Base-by-base conservation (phyloP, 345 rosid genomes). In the Microcos paniculata region DNA sequence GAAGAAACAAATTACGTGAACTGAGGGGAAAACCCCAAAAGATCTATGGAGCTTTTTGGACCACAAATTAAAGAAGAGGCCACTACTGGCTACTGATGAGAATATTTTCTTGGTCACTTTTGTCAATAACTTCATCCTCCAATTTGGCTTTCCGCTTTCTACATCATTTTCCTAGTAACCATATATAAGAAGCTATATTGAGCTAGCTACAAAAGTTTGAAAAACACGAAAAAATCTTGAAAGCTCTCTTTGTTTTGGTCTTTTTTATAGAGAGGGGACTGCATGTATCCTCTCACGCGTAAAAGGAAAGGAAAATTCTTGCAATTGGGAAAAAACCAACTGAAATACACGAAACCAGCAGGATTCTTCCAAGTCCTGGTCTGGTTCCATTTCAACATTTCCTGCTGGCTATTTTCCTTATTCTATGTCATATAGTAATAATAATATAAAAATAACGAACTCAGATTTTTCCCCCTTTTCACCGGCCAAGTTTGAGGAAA, bases 351-450 rank as follows among this genome's bases (percentile, higher is more conserved):
- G 10, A 31, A 31, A 61, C 40, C 43, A 35, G 40, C 40, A 35
- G 3, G 19, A 40, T 40, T 42, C 31, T 9, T 40, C 28, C 28
- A 10, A 42, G 31, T 64, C 70, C 12, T 30, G 65, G 65, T 61
- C 12, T 61, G 65, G 65, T 61, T 31, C 30, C n/a, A 19, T 65
- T 65, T 65, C 70, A 42, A 65, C 70, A 23, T 65, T 65, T 42
- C 31, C 70, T 42, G 70, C 53, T 66, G 46, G 16, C 45, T 62
- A 16, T 56, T 9, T 58, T 35, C 40, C 40, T 35, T 35, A 4
- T 35, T 3, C 40, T 35, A 35, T 35, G 40, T 35, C 6, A 35
- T 35, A 35, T 35, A 35, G 6, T 1, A 3, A 35, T 35, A 35
- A 35, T 35, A 1, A 35, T 35, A 35, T 4, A 2, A 35, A 35